Evolutionary conservation across 345 rosid species (phyloP), one percentile per base, ranked within the genome.

Genomic region (Draba incana): DNA sequence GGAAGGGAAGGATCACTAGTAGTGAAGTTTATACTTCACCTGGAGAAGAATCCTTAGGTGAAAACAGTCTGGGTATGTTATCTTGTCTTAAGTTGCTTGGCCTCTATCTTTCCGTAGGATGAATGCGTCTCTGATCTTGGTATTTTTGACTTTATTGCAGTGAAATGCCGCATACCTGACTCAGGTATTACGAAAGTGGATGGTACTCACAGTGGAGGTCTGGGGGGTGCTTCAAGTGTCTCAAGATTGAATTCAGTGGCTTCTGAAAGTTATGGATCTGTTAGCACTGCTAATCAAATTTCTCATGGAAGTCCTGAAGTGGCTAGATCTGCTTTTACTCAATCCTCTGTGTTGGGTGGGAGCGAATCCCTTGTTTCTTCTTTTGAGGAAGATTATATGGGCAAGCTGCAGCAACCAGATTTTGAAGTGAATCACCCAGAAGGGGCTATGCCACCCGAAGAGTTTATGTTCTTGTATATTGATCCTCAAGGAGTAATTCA

Each of bases 401-500:
- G 75, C 31, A 42, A 12, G 33, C 66, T 66, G 64, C 72, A 77
- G 60, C 72, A 66, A 60, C 44, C 63, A 49, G 62, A 59, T 55
- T 25, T 24, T 39, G 74, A 66, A 55, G 55, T 37, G 61, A 61
- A 61, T 53, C 54, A 41, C 28, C 61, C 68, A 37, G 79, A 68
- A 57, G 70, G 74, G 62, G 61, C 15, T 59, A 67, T 60, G 38
- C 79, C 77, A 10, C 80, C 81, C 10, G 96, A 88, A 65, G 93
- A 90, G 68, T 73, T 85, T 49, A 83, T 69, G 78, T 83, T 93
- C 74, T 81, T 55, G 75, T 92, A 92, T 75, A 78, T 86, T 71
- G 97, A 92, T 84, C 98, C 98, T 75, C 88, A 86, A 74, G 93
- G 96, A 56, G 82, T 65, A 28, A 81, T 82, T 55, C 96, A 92